Conservation (phyloP, 345 rosid genomes). For the Microcos paniculata region DNA sequence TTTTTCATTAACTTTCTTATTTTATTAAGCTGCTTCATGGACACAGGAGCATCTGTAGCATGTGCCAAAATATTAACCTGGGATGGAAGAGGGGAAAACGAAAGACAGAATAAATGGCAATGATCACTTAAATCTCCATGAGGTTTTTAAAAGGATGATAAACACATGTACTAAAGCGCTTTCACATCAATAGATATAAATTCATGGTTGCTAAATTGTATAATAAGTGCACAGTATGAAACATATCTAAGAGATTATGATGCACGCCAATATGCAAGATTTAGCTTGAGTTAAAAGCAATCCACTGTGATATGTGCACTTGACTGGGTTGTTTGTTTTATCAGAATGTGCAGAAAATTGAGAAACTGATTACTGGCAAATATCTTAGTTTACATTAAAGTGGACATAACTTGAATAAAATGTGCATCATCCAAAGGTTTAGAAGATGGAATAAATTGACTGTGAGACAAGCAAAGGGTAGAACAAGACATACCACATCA, state of each 20-base stretch:
- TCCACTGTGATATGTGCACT: background rate
- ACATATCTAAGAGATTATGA: background rate
- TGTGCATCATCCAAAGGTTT: constrained; percentile 4
- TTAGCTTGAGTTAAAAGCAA: background rate
- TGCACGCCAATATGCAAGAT: background rate
- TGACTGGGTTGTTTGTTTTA: background rate
- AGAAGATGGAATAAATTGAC: background rate
- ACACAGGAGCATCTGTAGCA: constrained; percentile 68
- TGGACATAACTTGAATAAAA: constrained; percentile 5
- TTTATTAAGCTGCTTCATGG: constrained; percentile 73
- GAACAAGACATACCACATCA: constrained; percentile 61
- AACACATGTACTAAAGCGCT: constrained; percentile 4
- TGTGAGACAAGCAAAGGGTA: background rate
- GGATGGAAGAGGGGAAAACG: constrained; percentile 17
- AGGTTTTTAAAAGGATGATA: background rate
- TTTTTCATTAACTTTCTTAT: constrained; percentile 69
- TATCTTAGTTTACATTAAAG: background rate
- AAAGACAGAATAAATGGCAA: constrained; percentile 17
- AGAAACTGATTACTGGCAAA: background rate
- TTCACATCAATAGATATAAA: background rate
- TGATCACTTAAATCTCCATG: background rate
- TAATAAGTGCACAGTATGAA: background rate
- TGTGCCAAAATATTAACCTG: constrained; percentile 91
- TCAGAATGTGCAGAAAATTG: background rate
- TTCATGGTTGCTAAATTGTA: background rate